Percentiles rank a stretch among this genome's conserved stretches.
These are phyloP conservation scores for Mycena crocata DNA, from an alignment of 768 basidiomycete genomes.

Conservation along the genomic window DNA sequence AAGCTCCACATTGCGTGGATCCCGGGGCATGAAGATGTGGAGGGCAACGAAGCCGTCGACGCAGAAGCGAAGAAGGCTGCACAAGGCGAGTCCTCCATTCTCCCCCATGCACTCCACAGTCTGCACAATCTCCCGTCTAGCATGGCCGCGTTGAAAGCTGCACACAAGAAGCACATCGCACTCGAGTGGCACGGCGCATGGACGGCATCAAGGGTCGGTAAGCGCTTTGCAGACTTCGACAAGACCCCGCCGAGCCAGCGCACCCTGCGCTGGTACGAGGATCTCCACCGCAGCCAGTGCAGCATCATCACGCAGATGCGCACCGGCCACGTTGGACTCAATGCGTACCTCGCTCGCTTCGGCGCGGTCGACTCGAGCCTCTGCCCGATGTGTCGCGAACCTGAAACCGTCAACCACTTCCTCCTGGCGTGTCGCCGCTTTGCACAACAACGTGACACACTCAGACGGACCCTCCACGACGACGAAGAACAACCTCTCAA, in stretches of 20 bases:
- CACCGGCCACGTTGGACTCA: conserved; percentile 43
- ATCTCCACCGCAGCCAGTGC: conserved; percentile 29
- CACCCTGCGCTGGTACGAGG: neutral
- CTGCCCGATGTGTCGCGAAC: neutral
- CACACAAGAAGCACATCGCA: neutral
- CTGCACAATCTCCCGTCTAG: neutral
- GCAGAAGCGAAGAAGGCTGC: conserved; percentile 18
- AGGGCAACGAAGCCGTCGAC: conserved; percentile 33
- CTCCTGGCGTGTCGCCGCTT: conserved; percentile 2
- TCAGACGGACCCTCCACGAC: neutral
- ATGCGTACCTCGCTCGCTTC: conserved; percentile 41
- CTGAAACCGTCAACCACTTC: neutral
- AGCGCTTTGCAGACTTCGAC: neutral
- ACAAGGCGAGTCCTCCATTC: neutral
- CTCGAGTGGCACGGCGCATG: neutral
- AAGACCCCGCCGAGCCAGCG: neutral
- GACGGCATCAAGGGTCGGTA: neutral
- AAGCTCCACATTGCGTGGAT: conserved; percentile 17
- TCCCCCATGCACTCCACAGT: neutral
- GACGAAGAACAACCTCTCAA: neutral
- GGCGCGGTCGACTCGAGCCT: conserved; percentile 12
- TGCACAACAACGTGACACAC: neutral
- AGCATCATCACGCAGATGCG: conserved; percentile 44
- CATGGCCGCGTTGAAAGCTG: conserved; percentile 6
- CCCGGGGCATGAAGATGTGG: conserved; percentile 18